Evolutionary conservation across 768 basidiomycete genomes (phyloP).

Genomic region (Panus rudis): DNA sequence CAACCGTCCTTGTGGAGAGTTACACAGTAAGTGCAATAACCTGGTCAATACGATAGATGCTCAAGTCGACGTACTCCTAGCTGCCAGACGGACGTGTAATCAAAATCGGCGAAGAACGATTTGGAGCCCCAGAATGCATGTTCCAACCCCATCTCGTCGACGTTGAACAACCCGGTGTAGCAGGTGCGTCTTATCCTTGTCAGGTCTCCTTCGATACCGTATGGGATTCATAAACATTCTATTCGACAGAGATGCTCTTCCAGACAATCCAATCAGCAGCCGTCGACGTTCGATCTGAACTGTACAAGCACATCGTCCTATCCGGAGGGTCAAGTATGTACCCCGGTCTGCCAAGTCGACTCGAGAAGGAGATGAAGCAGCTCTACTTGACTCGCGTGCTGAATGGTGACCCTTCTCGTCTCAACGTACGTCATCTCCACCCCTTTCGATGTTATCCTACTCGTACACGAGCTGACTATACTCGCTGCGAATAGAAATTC

Average conservation of each 20-base stretch:
- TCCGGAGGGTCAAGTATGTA: conserved; percentile 99
- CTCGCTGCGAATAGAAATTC: conserved; percentile 71
- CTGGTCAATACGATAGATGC: neutral
- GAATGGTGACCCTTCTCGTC: conserved; percentile 68
- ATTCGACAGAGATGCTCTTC: conserved; percentile 81
- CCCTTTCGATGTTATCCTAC: neutral
- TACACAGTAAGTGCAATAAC: conserved; percentile 74
- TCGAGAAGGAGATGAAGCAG: conserved; percentile 99
- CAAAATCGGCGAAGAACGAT: conserved; percentile 97
- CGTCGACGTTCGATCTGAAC: conserved; percentile 79
- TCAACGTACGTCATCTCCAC: conserved; percentile 62
- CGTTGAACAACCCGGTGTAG: conserved; percentile 92
- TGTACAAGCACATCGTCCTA: conserved; percentile 97
- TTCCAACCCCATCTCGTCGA: conserved; percentile 99
- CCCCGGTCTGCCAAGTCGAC: conserved; percentile 90
- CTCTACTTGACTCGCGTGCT: conserved; percentile 92
- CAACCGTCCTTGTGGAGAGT: conserved; percentile 91
- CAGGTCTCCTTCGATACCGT: neutral
- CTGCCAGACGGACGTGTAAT: conserved; percentile 93
- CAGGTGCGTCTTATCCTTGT: conserved; percentile 44
- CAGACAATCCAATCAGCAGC: conserved; percentile 90
- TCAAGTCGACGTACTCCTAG: conserved; percentile 31
- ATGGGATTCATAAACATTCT: neutral
- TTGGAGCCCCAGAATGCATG: conserved; percentile 99
- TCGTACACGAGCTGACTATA: neutral